Evolutionary conservation across 352 stramenopile species (phyloP).

Genomic region (Phytophthora tubulina): DNA sequence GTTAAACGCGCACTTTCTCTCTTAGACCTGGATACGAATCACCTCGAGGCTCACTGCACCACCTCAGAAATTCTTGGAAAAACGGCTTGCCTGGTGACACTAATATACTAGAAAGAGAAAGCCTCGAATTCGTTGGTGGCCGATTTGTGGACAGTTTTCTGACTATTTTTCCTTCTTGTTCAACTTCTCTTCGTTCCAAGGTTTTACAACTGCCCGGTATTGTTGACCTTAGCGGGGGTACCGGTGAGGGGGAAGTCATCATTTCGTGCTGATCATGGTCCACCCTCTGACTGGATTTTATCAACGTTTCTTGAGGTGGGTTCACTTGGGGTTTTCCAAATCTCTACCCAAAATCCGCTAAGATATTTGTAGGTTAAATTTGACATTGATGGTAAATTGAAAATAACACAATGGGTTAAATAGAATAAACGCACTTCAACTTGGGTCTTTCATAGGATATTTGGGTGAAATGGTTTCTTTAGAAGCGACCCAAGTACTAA

Average conservation of each 20-base stretch:
- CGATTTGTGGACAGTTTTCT: conserved; percentile 4
- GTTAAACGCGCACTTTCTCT: conserved; percentile 4
- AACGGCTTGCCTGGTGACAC: not conserved
- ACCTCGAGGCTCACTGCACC: not conserved
- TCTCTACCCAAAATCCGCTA: too few species aligned
- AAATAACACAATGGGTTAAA: not conserved
- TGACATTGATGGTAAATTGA: not conserved
- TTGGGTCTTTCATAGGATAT: conserved; percentile 1
- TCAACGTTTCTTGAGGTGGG: not conserved
- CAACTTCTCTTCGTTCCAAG: conserved; percentile 7
- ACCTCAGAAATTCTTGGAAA: not conserved
- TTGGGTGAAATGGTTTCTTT: not conserved
- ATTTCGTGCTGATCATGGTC: not conserved
- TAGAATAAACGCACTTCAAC: conserved; percentile 5
- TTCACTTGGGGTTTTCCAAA: too few species aligned
- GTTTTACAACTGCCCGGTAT: not conserved
- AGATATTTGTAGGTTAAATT: too few species aligned
- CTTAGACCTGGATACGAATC: conserved; percentile 1
- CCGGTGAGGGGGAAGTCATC: not conserved
- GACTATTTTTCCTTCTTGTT: not conserved
- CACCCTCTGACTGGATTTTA: not conserved
- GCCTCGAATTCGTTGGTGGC: not conserved
- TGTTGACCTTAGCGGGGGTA: conserved; percentile 11
- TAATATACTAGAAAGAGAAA: not conserved
- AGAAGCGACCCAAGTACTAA: too few species aligned